phyloP scores from a whole-genome alignment of 179 eudicot species.

The Gypsophila paniculata region DNA sequence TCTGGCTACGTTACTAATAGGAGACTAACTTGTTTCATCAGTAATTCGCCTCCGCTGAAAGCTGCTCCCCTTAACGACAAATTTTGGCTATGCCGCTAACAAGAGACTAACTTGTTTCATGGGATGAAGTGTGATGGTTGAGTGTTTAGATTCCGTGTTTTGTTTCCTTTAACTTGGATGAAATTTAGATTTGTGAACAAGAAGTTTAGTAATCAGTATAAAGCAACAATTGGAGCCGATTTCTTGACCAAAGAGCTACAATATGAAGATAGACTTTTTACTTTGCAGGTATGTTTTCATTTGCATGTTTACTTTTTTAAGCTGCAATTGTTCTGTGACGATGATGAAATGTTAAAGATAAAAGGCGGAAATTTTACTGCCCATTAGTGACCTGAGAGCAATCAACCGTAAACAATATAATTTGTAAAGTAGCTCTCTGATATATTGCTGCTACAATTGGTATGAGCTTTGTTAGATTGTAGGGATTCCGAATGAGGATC shows the following conservation, averaged over 20 bases:
- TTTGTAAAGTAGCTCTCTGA: not conserved
- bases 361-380: not conserved
- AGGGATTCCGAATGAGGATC: not conserved
- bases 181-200: constrained; percentile 67
- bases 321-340: not conserved
- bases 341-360: not conserved
- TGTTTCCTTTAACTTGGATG: constrained; percentile 24
- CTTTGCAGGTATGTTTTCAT: constrained; percentile 56
- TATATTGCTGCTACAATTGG: not conserved
- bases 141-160: constrained; percentile 9
- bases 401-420: not conserved
- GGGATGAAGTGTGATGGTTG: not conserved
- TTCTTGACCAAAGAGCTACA: constrained; percentile 85
- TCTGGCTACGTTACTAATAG: too few relatives aligned
- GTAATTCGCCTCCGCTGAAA: too few relatives aligned
- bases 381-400: not conserved
- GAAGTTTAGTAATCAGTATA: constrained; percentile 89
- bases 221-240: constrained; percentile 94
- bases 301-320: not conserved
- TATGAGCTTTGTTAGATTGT: not conserved
- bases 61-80: too few relatives aligned
- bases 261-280: constrained; percentile 79
- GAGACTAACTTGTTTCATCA: too few relatives aligned
- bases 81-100: too few relatives aligned
- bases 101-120: not conserved